Conservation (phyloP, 495 filamentous ascomycete species). For the Hypoxylon cercidicola region DNA sequence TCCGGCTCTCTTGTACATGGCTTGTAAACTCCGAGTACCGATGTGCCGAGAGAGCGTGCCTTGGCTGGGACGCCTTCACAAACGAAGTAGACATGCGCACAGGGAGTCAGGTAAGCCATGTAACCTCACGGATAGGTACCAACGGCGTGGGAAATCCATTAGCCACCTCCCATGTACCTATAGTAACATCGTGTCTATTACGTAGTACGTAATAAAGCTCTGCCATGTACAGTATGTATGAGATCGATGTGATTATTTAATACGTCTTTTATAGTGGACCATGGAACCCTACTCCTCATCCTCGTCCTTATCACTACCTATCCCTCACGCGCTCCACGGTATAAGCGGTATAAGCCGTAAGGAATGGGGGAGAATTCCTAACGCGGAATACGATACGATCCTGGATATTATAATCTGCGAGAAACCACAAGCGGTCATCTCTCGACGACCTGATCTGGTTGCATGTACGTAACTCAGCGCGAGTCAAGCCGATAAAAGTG, state of each 20-base stretch:
- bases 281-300: conserved; percentile 4
- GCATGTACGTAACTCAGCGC: conserved; percentile 32
- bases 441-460: not conserved
- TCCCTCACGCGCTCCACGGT: conserved; percentile 3
- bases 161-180: conserved; percentile 10
- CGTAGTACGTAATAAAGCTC: not conserved
- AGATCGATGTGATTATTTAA: conserved; percentile 15
- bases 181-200: not conserved
- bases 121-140: conserved; percentile 26
- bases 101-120: conserved; percentile 8
- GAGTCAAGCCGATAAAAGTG: conserved; percentile 25
- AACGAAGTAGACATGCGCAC: not conserved
- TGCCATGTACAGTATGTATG: too few relatives aligned
- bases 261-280: conserved; percentile 14
- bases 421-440: not conserved
- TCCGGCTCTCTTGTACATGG: conserved; percentile 19
- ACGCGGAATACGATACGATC: too few relatives aligned
- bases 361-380: not conserved
- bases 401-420: not conserved
- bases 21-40: conserved; percentile 40
- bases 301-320: too few relatives aligned
- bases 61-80: conserved; percentile 5
- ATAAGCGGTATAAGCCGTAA: conserved; percentile 1
- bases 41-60: conserved; percentile 33
- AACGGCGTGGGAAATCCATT: conserved; percentile 26